Percentiles rank a stretch among this genome's conserved stretches.
phyloP scores from a whole-genome alignment of 306 rosid species.

The Cucurbita moschata region DNA sequence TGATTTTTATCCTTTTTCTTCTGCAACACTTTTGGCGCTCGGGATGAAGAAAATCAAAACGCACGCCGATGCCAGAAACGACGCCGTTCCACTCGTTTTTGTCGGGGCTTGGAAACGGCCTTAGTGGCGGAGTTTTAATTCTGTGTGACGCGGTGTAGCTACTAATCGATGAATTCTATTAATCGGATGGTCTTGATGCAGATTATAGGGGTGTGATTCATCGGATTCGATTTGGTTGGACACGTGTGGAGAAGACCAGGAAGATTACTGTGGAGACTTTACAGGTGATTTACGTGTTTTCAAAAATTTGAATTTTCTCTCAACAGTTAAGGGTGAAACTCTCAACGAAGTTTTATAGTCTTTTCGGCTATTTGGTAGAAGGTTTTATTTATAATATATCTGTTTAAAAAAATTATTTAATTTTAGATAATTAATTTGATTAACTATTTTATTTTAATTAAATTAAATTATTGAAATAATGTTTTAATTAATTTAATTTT shows the following conservation, averaged over 20 bases:
- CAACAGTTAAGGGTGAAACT: too few relatives aligned
- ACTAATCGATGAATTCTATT: not conserved
- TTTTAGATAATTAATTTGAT: too few relatives aligned
- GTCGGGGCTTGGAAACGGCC: not conserved
- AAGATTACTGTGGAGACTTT: not conserved
- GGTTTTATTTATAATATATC: too few relatives aligned
- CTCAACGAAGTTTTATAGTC: too few relatives aligned
- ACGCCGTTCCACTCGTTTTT: not conserved
- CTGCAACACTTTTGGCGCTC: conserved; percentile 2
- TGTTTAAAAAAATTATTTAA: too few relatives aligned
- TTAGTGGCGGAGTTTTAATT: not conserved
- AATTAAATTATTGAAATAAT: too few relatives aligned
- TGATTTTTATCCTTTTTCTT: not conserved
- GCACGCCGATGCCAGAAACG: not conserved
- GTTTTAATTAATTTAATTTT: too few relatives aligned
- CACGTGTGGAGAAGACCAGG: not conserved
- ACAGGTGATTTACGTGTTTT: not conserved
- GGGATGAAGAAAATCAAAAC: conserved; percentile 1
- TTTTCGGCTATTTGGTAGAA: too few relatives aligned
- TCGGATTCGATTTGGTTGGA: not conserved
- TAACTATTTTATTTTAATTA: too few relatives aligned
- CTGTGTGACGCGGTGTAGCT: not conserved
- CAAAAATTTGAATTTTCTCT: too few relatives aligned
- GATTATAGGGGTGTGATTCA: not conserved
- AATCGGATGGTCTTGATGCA: not conserved